phyloP scores from a whole-genome alignment of 1,284 basidiomycete genomes.

The Apiotrichum brassicae region DNA sequence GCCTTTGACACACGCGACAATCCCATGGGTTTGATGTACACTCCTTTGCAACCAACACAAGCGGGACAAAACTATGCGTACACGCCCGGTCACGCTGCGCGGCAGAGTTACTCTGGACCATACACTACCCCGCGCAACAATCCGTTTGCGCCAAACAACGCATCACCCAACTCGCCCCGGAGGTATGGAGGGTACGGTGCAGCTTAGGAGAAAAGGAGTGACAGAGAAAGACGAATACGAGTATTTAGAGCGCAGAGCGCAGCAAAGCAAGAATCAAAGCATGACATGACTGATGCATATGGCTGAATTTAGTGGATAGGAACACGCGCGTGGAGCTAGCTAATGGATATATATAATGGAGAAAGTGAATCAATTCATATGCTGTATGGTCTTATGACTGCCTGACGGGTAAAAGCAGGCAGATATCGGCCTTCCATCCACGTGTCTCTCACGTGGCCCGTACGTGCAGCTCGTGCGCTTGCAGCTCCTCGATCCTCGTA shows the following conservation, averaged over 20 bases:
- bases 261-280: not conserved
- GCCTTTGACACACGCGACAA: constrained; percentile 34
- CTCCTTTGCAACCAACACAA: constrained; percentile 38
- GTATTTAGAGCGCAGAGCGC: too few species aligned
- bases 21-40: constrained; percentile 42
- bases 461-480: too few species aligned
- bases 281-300: not conserved
- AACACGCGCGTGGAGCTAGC: too few species aligned
- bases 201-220: not conserved
- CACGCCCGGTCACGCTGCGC: constrained; percentile 24
- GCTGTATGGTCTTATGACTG: too few species aligned
- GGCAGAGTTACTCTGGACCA: constrained; percentile 38
- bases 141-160: constrained; percentile 9
- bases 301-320: too few species aligned
- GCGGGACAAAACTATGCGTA: constrained; percentile 11
- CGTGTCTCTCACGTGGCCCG: too few species aligned
- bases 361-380: too few species aligned
- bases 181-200: constrained; percentile 6
- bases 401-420: too few species aligned
- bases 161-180: constrained; percentile 7
- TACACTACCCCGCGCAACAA: constrained; percentile 19
- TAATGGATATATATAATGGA: too few species aligned
- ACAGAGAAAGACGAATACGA: not conserved
- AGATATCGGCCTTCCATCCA: too few species aligned
- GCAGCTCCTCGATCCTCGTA: too few species aligned